phyloP scores from a whole-genome alignment of 2,329 filamentous ascomycete species.

The Colletotrichum sp. region DNA sequence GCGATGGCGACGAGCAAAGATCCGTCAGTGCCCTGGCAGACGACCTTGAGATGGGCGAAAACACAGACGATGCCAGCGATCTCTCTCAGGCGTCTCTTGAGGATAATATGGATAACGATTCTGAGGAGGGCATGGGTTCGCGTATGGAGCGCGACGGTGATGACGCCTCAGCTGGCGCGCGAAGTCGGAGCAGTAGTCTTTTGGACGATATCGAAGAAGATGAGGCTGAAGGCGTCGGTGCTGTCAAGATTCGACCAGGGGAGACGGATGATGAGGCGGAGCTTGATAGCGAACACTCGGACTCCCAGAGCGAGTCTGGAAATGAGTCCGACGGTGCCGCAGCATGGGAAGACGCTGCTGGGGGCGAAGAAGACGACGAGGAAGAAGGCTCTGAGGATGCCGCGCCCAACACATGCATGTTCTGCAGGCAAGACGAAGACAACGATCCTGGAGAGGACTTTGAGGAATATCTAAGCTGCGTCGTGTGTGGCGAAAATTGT shows the following conservation, averaged over 20 bases:
- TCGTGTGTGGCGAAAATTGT: constrained; percentile 83
- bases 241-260: constrained; percentile 61
- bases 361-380: constrained; percentile 59
- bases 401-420: constrained; percentile 60
- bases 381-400: constrained; percentile 62
- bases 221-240: constrained; percentile 60
- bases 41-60: constrained; percentile 42
- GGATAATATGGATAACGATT: constrained; percentile 43
- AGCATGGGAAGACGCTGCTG: constrained; percentile 62
- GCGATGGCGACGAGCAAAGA: constrained; percentile 25
- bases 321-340: constrained; percentile 62
- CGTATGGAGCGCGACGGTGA: constrained; percentile 32
- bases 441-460: constrained; percentile 83
- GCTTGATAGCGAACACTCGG: constrained; percentile 47
- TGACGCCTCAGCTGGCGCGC: constrained; percentile 5
- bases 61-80: constrained; percentile 25
- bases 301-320: constrained; percentile 54
- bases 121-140: constrained; percentile 43
- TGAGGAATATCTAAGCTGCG: constrained; percentile 79
- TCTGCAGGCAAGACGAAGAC: constrained; percentile 84
- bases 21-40: constrained; percentile 29
- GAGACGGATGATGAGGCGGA: constrained; percentile 51
- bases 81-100: constrained; percentile 37
- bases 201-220: constrained; percentile 28
- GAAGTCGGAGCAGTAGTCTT: constrained; percentile 9